Percentiles rank a stretch among this genome's conserved stretches.
Evolutionary conservation across 345 rosid genomes (phyloP).

Genomic region (Physaria fendleri): DNA sequence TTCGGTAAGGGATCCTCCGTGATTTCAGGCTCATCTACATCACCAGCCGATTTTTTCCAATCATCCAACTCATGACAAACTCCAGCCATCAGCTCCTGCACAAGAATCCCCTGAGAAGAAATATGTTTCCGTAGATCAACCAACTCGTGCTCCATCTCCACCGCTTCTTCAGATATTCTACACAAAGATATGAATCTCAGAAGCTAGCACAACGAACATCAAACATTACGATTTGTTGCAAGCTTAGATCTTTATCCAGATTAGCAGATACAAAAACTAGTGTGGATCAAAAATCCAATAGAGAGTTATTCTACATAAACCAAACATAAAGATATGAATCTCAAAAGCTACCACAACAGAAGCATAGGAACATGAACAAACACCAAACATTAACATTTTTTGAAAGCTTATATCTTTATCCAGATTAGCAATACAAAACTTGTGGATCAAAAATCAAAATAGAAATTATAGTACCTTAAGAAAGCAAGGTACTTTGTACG

Average conservation of each 20-base stretch:
- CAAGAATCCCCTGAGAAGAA: conserved; percentile 77
- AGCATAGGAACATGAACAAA: background rate
- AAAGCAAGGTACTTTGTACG: conserved; percentile 77
- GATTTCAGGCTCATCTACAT: conserved; percentile 32
- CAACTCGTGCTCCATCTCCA: conserved; percentile 90
- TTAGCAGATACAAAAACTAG: no score
- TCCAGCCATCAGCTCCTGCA: conserved; percentile 83
- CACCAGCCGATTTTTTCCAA: conserved; percentile 43
- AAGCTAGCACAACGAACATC: conserved; percentile 1
- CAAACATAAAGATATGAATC: no score
- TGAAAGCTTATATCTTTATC: background rate
- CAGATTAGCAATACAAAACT: no score
- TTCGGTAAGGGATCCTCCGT: conserved; percentile 29
- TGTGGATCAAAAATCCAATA: no score
- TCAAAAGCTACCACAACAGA: no score
- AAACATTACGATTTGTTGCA: no score
- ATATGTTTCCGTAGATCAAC: conserved; percentile 78
- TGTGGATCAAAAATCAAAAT: background rate
- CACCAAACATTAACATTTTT: background rate
- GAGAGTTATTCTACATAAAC: no score
- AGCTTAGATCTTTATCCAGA: no score
- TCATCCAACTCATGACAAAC: conserved; percentile 67
- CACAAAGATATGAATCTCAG: conserved; percentile 7
- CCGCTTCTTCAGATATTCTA: conserved; percentile 93
- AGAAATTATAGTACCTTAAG: conserved; percentile 49